Percentiles rank a stretch among this genome's conserved stretches.
Conservation (phyloP, 306 rosid species). For the Canavalia ensiformis region DNA sequence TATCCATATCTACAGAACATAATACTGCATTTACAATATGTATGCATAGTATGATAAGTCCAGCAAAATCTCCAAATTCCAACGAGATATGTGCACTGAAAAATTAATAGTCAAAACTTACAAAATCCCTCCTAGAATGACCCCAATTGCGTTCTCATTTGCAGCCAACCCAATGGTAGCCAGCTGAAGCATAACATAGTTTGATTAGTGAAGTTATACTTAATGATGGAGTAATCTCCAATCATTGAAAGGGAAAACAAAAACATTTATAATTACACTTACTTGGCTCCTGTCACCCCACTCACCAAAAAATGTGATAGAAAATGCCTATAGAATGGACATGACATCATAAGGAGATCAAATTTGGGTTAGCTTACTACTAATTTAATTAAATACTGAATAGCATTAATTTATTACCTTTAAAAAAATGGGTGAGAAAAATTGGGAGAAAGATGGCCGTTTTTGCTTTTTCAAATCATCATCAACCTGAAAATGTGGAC, state of each 20-base stretch:
- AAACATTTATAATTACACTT: not conserved
- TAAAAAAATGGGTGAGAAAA: conserved; percentile 72
- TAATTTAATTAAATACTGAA: conserved; percentile 10
- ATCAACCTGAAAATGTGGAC: conserved; percentile 52
- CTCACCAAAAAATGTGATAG: conserved; percentile 80
- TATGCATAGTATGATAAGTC: too few relatives aligned
- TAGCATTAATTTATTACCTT: conserved; percentile 56
- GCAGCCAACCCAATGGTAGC: conserved; percentile 88
- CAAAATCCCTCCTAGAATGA: conserved; percentile 80
- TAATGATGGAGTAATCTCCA: conserved; percentile 25
- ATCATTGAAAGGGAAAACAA: not conserved
- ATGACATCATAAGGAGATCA: conserved; percentile 17
- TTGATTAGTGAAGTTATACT: not conserved
- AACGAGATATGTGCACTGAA: not conserved
- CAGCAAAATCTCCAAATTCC: too few relatives aligned
- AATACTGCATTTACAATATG: too few relatives aligned
- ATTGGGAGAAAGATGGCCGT: conserved; percentile 60
- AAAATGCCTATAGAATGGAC: conserved; percentile 67
- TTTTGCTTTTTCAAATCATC: conserved; percentile 65
- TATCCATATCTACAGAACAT: too few relatives aligned
- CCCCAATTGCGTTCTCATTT: conserved; percentile 79
- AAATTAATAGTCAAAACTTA: conserved; percentile 47
- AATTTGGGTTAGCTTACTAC: not conserved
- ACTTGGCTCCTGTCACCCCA: conserved; percentile 92
- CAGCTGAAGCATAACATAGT: conserved; percentile 56